phyloP scores from a whole-genome alignment of 495 filamentous ascomycete species.

The Neurospora terricola region DNA sequence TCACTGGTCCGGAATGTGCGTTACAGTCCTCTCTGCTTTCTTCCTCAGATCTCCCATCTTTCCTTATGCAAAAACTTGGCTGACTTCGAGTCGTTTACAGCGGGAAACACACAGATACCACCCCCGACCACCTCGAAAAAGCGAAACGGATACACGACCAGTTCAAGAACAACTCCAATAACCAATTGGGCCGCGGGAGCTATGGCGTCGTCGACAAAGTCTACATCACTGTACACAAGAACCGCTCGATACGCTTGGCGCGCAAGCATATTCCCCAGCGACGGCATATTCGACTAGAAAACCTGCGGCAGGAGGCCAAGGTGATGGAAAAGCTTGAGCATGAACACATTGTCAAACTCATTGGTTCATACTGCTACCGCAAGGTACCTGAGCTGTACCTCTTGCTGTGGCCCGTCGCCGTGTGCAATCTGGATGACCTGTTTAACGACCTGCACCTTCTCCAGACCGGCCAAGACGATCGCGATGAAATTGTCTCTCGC shows the following conservation, averaged over 20 bases:
- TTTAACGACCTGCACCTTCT: conserved; percentile 29
- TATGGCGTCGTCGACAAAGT: conserved; percentile 30
- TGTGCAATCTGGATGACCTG: conserved; percentile 29
- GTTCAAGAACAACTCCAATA: conserved; percentile 16
- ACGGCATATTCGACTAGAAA: conserved; percentile 14
- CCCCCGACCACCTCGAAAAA: conserved; percentile 19
- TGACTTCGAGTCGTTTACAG: conserved; percentile 10
- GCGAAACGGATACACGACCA: conserved; percentile 24
- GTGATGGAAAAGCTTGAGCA: conserved; percentile 35
- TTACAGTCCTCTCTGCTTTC: background rate
- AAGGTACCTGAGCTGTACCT: conserved; percentile 21
- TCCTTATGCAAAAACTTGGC: background rate
- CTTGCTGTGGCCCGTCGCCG: conserved; percentile 33
- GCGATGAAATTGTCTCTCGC: conserved; percentile 22
- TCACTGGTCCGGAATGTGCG: conserved; percentile 29
- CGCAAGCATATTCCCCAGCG: conserved; percentile 21
- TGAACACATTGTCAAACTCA: conserved; percentile 32
- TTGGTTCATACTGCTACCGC: conserved; percentile 30
- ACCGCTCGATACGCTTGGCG: conserved; percentile 23
- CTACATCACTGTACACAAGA: conserved; percentile 17
- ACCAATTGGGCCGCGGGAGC: conserved; percentile 19
- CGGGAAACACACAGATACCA: conserved; percentile 20
- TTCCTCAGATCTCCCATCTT: background rate
- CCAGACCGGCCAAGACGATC: conserved; percentile 17
- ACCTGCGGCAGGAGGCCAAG: conserved; percentile 29